A percentile compares a stretch with the other conserved stretches of the same genome.
Conservation (phyloP, 306 rosid genomes). For the Acacia acuminata region DNA sequence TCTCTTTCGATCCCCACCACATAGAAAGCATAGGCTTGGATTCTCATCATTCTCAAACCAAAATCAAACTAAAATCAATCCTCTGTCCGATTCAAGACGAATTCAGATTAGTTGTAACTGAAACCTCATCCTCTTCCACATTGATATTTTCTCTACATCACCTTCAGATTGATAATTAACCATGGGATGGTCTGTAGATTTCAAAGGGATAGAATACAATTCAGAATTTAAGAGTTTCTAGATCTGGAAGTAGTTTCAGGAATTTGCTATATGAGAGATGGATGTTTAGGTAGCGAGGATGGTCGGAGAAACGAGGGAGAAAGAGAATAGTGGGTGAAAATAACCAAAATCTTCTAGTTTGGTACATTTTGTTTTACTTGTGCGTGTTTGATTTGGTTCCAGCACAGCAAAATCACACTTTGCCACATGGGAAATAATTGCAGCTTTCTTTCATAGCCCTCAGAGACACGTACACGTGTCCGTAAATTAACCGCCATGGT, state of each 20-base stretch:
- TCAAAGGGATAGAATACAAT: neutral
- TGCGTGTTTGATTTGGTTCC: slow-evolving; percentile 36
- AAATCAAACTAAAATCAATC: slow-evolving; percentile 36
- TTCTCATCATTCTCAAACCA: neutral
- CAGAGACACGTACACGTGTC: slow-evolving; percentile 47
- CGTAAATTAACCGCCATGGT: slow-evolving; percentile 46
- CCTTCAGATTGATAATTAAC: neutral
- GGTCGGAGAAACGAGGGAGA: slow-evolving; percentile 3
- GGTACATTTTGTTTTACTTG: slow-evolving; percentile 44
- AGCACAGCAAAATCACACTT: slow-evolving; percentile 28
- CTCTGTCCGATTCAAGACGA: no score
- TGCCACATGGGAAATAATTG: slow-evolving; percentile 50
- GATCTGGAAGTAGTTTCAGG: neutral
- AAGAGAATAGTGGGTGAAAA: slow-evolving; percentile 5
- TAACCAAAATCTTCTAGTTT: slow-evolving; percentile 18
- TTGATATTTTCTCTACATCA: neutral
- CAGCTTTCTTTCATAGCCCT: slow-evolving; percentile 37
- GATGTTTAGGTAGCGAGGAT: neutral
- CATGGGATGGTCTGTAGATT: neutral
- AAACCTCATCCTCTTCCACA: neutral
- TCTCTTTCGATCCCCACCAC: no score
- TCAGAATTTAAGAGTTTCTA: neutral
- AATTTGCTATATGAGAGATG: no score
- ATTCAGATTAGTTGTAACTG: no score
- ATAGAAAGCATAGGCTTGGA: no score